Evolutionary conservation across 257 asterid species (phyloP), one percentile per base, ranked within the genome.

Genomic region (Ilex aquifolium): DNA sequence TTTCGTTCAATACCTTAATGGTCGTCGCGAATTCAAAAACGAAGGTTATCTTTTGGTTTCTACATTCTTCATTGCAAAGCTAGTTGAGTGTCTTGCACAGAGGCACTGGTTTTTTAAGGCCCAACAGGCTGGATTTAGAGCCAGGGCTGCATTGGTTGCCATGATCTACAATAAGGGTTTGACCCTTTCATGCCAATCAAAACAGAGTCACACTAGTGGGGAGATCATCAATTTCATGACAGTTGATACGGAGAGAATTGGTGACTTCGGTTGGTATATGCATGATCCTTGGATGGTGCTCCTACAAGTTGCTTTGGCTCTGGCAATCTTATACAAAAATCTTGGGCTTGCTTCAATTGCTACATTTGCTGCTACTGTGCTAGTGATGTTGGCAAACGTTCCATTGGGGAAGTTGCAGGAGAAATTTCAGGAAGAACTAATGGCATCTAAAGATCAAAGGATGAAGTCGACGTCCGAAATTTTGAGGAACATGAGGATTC

Each of bases 391-490:
- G 59, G 80, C 69, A 11, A 91, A 88, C 67, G 65, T 80, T 31
- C 98, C 98, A 4, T 52, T 91, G 3, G 95, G 96, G n/a, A n/a
- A n/a, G n/a, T n/a, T n/a, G n/a, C n/a, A n/a, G n/a, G n/a, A n/a
- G n/a, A n/a, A n/a, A n/a, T n/a, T n/a, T n/a, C n/a, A n/a, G n/a
- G n/a, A n/a, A n/a, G n/a, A n/a, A n/a, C n/a, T n/a, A n/a, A n/a
- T 91, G 98, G 79, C 83, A 71, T 77, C 93, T 0, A 91, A 91
- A 66, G 98, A 91, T 67, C 60, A 36, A 60, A 86, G 98, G 77
- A 92, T 88, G 98, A 92, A 88, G 61, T 76, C 91, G 5, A 88
- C 95, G 2, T 88, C 97, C 44, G 98, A 92, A 75, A 82, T 92
- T 13, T 78, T 92, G 80, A 79, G 91, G 76, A 91, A 86, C 77